phyloP scores from a whole-genome alignment of 2,329 filamentous ascomycete species.

The Sphaerostilbella broomeana region DNA sequence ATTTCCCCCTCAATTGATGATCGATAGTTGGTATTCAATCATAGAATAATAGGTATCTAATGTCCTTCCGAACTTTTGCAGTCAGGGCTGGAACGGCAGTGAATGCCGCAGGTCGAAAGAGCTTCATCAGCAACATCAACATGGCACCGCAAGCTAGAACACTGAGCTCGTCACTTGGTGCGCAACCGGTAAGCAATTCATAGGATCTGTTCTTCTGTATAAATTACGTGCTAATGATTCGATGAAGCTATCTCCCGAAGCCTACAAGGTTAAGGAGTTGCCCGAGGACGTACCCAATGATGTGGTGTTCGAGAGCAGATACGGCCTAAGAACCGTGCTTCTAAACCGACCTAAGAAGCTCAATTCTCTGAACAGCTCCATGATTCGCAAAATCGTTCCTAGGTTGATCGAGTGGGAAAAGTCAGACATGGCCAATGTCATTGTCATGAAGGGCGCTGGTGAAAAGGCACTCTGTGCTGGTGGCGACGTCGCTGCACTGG shows the following conservation, averaged over 20 bases:
- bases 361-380: slow-evolving; percentile 88
- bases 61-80: slow-evolving; percentile 52
- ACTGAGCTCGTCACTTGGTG: slow-evolving; percentile 48
- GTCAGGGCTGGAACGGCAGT: slow-evolving; percentile 48
- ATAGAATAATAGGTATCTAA: slow-evolving; percentile 36
- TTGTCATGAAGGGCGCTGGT: slow-evolving; percentile 87
- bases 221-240: slow-evolving; percentile 6
- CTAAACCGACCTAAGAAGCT: slow-evolving; percentile 89
- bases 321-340: slow-evolving; percentile 85
- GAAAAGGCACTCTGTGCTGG: slow-evolving; percentile 84
- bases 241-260: slow-evolving; percentile 30
- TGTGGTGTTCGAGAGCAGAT: slow-evolving; percentile 84
- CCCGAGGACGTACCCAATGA: slow-evolving; percentile 74
- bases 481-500: slow-evolving; percentile 80
- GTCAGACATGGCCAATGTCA: slow-evolving; percentile 85
- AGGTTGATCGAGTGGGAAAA: slow-evolving; percentile 89
- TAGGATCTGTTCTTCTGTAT: not conserved
- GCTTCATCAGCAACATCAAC: slow-evolving; percentile 36
- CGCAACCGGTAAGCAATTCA: slow-evolving; percentile 18
- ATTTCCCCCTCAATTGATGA: no score
- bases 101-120: slow-evolving; percentile 35
- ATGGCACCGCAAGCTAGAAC: slow-evolving; percentile 84
- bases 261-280: slow-evolving; percentile 44
- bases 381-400: slow-evolving; percentile 91
- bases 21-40: no score